Evolutionary conservation across 2,329 filamentous ascomycete genomes (phyloP).

Genomic region (Colletotrichum incanum): DNA sequence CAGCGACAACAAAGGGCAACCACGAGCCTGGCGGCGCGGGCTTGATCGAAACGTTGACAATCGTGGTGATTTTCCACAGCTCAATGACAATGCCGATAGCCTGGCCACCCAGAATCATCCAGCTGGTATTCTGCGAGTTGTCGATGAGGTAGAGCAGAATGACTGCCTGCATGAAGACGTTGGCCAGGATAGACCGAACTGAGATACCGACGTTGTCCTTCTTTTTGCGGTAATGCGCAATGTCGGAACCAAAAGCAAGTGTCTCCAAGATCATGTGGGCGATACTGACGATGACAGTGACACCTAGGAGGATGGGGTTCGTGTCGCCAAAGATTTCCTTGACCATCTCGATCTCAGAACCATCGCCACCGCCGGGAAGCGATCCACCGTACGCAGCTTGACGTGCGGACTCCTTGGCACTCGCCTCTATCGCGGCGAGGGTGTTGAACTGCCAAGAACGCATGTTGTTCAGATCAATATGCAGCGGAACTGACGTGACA

Average conservation of each 20-base stretch:
- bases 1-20: conserved; percentile 84
- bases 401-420: conserved; percentile 85
- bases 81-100: conserved; percentile 82
- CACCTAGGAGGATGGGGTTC: conserved; percentile 89
- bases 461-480: conserved; percentile 87
- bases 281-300: conserved; percentile 88
- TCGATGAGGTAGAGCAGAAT: conserved; percentile 98
- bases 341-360: conserved; percentile 95
- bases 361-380: conserved; percentile 85
- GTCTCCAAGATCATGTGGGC: conserved; percentile 96
- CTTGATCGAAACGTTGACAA: conserved; percentile 89
- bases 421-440: conserved; percentile 87
- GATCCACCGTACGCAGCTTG: conserved; percentile 82
- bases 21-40: conserved; percentile 77
- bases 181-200: conserved; percentile 94
- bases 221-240: conserved; percentile 99
- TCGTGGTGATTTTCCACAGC: conserved; percentile 96
- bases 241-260: conserved; percentile 97
- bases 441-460: conserved; percentile 92
- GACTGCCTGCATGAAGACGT: conserved; percentile 96
- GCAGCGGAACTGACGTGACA: conserved; percentile 84
- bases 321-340: conserved; percentile 96
- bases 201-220: conserved; percentile 99
- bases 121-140: conserved; percentile 97
- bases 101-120: conserved; percentile 98